Evolutionary conservation across 805 yeast genomes (phyloP), one percentile per base, ranked within the genome.

Genomic region (Kluyveromyces lactis): DNA sequence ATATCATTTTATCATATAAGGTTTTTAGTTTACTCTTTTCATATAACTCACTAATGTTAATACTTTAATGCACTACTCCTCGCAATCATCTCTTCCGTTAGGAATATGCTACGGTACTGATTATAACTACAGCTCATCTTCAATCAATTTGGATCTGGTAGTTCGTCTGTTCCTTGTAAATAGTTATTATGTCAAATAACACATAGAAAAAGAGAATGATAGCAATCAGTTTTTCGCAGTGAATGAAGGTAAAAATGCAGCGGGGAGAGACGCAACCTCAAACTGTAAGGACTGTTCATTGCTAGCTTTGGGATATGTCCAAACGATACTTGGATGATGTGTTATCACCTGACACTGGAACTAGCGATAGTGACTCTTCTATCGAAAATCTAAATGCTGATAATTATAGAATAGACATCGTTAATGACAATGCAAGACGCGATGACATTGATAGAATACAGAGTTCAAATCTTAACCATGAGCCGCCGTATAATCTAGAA

Each of bases 241-340:
- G 24, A 21, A 21, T 21, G 24, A 21, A 21, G 24, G 6, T 21
- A n/a, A n/a, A n/a, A n/a, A n/a, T n/a, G n/a, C n/a, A n/a, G n/a
- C n/a, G n/a, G n/a, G n/a, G n/a, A n/a, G n/a, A n/a, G n/a, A n/a
- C n/a, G n/a, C n/a, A n/a, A n/a, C n/a, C 9, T 21, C 9, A 21
- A 9, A 21, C 24, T 21, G 9, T 21, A 21, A 21, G 9, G 24
- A n/a, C 9, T 6, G 9, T 21, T 21, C 24, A 6, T 9, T 21
- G 24, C 6, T 9, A 9, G 8, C 6, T 21, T 6, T 6, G 24
- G 6, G 24, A 9, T 21, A 34, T 34, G 37, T 26, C 29, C 21
- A 24, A 21, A n/a, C 23, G 30, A 21, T 16, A 26, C n/a, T n/a
- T 34, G n/a, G 37, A 34, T 34, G 37, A 34, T 3, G 21, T 26